A percentile compares a stretch with the other conserved stretches of the same genome.
phyloP scores from a whole-genome alignment of 768 basidiomycete species.

The Serendipita indica region DNA sequence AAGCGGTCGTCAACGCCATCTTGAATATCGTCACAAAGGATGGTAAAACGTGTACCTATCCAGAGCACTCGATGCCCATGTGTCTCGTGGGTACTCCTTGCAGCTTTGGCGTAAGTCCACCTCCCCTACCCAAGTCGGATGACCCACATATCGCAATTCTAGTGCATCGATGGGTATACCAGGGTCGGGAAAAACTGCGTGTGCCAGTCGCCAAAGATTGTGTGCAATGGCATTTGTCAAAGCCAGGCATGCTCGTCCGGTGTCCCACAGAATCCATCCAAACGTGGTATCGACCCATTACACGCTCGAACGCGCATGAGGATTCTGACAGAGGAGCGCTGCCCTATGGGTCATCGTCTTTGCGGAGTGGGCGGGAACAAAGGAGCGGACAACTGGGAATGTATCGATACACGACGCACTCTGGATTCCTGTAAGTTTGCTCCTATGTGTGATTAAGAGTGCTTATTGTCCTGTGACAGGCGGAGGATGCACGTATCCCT shows the following conservation, averaged over 20 bases:
- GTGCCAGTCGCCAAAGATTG: constrained; percentile 28
- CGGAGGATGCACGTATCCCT: constrained; percentile 32
- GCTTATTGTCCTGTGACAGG: constrained; percentile 20
- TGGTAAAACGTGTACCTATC: constrained; percentile 25
- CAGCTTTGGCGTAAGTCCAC: constrained; percentile 35
- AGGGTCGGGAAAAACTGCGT: constrained; percentile 23
- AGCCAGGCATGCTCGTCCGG: constrained; percentile 9
- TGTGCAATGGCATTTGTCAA: constrained; percentile 37
- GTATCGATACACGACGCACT: constrained; percentile 32
- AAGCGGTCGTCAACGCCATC: constrained; percentile 21
- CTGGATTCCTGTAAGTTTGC: constrained; percentile 37
- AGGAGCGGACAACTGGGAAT: constrained; percentile 29
- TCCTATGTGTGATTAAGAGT: background rate
- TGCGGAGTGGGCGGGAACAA: constrained; percentile 29
- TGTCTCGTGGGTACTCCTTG: constrained; percentile 29
- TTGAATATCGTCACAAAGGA: constrained; percentile 23
- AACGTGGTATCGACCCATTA: constrained; percentile 23
- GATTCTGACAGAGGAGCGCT: constrained; percentile 17
- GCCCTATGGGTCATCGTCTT: constrained; percentile 27
- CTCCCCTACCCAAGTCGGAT: constrained; percentile 22
- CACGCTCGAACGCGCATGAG: constrained; percentile 16
- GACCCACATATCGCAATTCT: background rate
- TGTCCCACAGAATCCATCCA: constrained; percentile 18
- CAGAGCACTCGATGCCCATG: constrained; percentile 25
- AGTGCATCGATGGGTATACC: constrained; percentile 6